phyloP scores from a whole-genome alignment of 805 yeast genomes.

The Metschnikowia lochheadii region DNA sequence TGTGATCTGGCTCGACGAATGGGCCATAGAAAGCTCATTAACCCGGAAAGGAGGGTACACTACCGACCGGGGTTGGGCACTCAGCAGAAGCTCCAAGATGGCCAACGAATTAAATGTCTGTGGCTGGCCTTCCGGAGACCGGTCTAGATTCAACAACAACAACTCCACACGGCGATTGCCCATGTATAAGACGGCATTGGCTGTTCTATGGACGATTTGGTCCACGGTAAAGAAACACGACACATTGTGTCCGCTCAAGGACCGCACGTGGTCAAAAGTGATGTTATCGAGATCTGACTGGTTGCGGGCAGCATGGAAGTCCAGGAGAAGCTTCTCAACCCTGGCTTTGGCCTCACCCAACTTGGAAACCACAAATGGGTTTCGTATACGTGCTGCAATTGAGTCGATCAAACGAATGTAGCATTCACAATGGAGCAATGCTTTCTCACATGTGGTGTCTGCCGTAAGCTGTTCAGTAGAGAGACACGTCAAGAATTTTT shows the following conservation, averaged over 20 bases:
- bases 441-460: conserved; percentile 23
- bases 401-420: conserved; percentile 28
- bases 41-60: conserved; percentile 41
- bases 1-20: conserved; percentile 13
- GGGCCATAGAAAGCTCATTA: conserved; percentile 30
- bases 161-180: conserved; percentile 25
- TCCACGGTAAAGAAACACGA: conserved; percentile 34
- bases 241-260: conserved; percentile 28
- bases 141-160: conserved; percentile 29
- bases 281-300: conserved; percentile 27
- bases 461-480: conserved; percentile 16
- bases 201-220: conserved; percentile 36
- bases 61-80: conserved; percentile 25
- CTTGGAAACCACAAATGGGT: conserved; percentile 38
- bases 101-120: conserved; percentile 34
- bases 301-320: conserved; percentile 12
- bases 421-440: conserved; percentile 28
- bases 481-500: conserved; percentile 25
- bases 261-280: conserved; percentile 32
- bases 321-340: conserved; percentile 18
- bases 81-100: conserved; percentile 24
- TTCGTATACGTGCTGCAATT: conserved; percentile 24
- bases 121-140: conserved; percentile 3
- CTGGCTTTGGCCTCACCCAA: conserved; percentile 16
- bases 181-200: conserved; percentile 20